Conservation (phyloP, 352 stramenopile species). For the Pythium oligandrum region DNA sequence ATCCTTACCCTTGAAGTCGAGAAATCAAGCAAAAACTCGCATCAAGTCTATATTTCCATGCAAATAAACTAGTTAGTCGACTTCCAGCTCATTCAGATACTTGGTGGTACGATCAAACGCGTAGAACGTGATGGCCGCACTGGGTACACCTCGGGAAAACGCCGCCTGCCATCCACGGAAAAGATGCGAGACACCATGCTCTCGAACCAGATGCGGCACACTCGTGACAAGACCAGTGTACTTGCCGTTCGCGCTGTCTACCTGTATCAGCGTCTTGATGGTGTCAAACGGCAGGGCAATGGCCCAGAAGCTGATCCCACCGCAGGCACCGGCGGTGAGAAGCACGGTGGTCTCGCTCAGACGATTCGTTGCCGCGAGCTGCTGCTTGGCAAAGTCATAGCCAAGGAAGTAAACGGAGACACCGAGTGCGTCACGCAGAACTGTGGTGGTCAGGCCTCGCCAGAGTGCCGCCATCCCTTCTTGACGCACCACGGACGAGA, state of each 20-base stretch:
- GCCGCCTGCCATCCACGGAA: conserved; percentile 79
- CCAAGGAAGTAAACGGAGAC: conserved; percentile 84
- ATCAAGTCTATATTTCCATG: no score
- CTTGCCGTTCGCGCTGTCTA: conserved; percentile 35
- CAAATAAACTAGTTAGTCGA: no score
- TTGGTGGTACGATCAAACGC: conserved; percentile 62
- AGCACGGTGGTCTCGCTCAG: conserved; percentile 49
- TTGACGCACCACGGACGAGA: conserved; percentile 47
- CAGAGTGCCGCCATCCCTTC: conserved; percentile 66
- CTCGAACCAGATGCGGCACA: conserved; percentile 35
- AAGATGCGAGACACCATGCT: conserved; percentile 54
- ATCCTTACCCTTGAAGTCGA: no score
- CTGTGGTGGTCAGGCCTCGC: conserved; percentile 66
- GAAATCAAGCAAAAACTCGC: no score
- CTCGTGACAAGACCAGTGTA: conserved; percentile 41
- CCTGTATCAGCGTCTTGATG: conserved; percentile 82
- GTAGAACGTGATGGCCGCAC: conserved; percentile 79
- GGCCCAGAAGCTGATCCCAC: conserved; percentile 81
- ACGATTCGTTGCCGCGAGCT: conserved; percentile 16
- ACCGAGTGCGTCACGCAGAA: conserved; percentile 79
- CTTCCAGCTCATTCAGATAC: conserved; percentile 29
- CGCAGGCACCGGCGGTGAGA: conserved; percentile 60
- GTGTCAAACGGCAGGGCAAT: conserved; percentile 83
- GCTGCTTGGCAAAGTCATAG: conserved; percentile 70
- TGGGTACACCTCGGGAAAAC: conserved; percentile 70